Evolutionary conservation across 176 grass and related monocot genomes (phyloP), one percentile per base, ranked within the genome.

Genomic region (Carex scoparia): DNA sequence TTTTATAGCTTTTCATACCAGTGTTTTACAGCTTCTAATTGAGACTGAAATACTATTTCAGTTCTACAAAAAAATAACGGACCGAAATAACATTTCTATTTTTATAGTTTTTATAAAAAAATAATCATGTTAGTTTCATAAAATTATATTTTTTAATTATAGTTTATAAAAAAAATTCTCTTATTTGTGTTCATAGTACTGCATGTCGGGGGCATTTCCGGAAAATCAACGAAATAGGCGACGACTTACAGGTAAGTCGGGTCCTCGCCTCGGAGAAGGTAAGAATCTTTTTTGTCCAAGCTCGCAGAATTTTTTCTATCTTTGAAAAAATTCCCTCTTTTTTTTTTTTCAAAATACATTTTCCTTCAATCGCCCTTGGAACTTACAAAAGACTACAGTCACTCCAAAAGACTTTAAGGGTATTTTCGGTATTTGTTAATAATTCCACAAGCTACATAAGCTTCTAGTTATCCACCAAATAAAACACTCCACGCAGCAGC

Each of bases 351-450:
- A 77, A 77, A 77, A 78, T 57, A 15, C 27, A 57, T 35, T 35
- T 35, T 5, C 70, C 28, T 57, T 78, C n/a, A 28, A 32, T 33
- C 18, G 28, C 74, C 51, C 49, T 56, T 7, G 13, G 15, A 74
- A 49, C 9, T 49, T 27, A 27, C 4, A 28, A 74, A 61, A 5
- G 27, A 71, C 42, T 74, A 69, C 66, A 37, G 33, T 31, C 33
- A 40, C 14, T 16, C 33, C 38, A 2, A 53, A 28, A 60, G 19
- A 54, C 72, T 5, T 12, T 10, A 70, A 86, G 85, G 85, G 62
- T 69, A 58, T 2, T 86, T 81, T 60, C 3, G 85, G 63, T 55
- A 86, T 80, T 86, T 81, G 18, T 46, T 32, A 70, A 54, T 79
- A 70, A 54, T 79, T 64, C 11, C 44, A 27, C 58, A 64, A 66